These are phyloP conservation scores for Penicillium glabrum DNA, from an alignment of 2,329 filamentous ascomycete genomes.

Conservation along the genomic window DNA sequence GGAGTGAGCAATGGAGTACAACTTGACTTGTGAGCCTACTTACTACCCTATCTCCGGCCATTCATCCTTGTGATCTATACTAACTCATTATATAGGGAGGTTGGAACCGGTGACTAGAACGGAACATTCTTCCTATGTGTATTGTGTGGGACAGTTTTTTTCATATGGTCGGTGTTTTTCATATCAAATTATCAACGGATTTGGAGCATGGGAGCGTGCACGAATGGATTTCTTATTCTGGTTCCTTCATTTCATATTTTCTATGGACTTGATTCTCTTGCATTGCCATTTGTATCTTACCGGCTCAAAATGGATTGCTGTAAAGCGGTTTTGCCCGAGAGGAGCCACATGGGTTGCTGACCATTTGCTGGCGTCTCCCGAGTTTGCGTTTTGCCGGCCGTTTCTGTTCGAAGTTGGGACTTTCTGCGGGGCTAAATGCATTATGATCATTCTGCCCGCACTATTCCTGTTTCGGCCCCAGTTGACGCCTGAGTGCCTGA, in stretches of 20 bases:
- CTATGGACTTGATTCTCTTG: neutral
- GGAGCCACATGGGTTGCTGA: slow-evolving; percentile 1
- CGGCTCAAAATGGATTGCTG: slow-evolving; percentile 1
- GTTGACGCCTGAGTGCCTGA: slow-evolving; percentile 22
- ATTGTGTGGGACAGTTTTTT: slow-evolving; percentile 1
- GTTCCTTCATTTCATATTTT: neutral
- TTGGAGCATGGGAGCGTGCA: slow-evolving; percentile 2
- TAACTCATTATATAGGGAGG: slow-evolving; percentile 39
- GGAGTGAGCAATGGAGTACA: slow-evolving; percentile 86
- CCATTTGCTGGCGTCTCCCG: slow-evolving; percentile 1
- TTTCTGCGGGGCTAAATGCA: slow-evolving; percentile 2
- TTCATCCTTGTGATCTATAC: slow-evolving; percentile 8
- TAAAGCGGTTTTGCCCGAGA: slow-evolving; percentile 4
- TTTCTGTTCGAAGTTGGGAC: neutral
- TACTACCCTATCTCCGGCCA: neutral
- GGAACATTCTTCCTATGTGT: neutral
- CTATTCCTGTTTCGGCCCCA: slow-evolving; percentile 25
- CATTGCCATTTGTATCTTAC: neutral
- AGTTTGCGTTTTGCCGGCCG: neutral
- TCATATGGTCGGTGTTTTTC: slow-evolving; percentile 6
- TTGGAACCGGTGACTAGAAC: slow-evolving; percentile 48
- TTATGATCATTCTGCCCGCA: slow-evolving; percentile 8
- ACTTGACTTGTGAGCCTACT: slow-evolving; percentile 45
- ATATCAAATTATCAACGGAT: neutral
- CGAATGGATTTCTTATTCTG: slow-evolving; percentile 1